Conservation (phyloP, 2,329 filamentous ascomycete species). For the Aspergillus uvarum region DNA sequence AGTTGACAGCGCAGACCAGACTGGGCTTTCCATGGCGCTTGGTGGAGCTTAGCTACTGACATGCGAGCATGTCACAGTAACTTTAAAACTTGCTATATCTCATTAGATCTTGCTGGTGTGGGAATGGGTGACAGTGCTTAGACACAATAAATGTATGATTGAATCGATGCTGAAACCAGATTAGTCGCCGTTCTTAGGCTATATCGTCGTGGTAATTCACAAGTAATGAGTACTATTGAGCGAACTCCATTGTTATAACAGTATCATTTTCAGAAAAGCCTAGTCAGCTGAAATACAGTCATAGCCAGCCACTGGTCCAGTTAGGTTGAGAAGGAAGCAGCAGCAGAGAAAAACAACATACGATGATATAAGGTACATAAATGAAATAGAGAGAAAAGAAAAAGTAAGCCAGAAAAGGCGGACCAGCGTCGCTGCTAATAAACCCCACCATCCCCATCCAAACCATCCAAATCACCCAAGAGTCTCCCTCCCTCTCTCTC, state of each 20-base stretch:
- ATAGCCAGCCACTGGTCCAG: not conserved
- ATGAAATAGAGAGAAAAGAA: not conserved
- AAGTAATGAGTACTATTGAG: not conserved
- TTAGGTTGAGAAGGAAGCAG: not conserved
- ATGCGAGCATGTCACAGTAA: not conserved
- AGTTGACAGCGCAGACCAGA: not conserved
- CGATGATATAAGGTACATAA: not conserved
- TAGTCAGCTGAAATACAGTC: not conserved
- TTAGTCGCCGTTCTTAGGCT: not conserved
- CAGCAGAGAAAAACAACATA: not conserved
- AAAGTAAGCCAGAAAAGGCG: not conserved
- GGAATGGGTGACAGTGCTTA: conserved; percentile 4
- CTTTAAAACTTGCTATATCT: conserved; percentile 4
- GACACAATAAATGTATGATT: conserved; percentile 3
- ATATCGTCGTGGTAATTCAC: too few species aligned
- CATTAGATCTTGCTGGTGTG: conserved; percentile 6
- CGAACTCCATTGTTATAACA: not conserved
- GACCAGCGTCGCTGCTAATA: not conserved
- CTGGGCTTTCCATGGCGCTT: not conserved
- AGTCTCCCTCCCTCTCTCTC: too few species aligned
- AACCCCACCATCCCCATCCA: not conserved
- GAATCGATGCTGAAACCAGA: not conserved
- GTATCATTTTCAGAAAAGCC: not conserved
- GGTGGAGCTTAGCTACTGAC: not conserved
- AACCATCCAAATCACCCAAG: not conserved